phyloP scores from a whole-genome alignment of 2,329 filamentous ascomycete genomes.

The Colletotrichum cereale region DNA sequence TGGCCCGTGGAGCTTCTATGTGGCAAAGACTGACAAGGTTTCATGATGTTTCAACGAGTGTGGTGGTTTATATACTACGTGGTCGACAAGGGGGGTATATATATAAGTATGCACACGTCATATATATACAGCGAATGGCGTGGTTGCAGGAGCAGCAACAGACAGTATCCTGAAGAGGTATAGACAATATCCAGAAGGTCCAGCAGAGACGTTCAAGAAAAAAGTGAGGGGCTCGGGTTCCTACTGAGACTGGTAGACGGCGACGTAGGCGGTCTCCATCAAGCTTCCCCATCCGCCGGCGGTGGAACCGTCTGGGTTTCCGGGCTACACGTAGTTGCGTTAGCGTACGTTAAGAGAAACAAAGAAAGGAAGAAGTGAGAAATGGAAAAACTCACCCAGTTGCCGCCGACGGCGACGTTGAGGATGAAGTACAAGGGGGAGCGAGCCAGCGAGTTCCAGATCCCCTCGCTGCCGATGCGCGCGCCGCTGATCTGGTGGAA shows the following conservation, averaged over 20 bases:
- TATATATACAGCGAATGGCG: conserved; percentile 26
- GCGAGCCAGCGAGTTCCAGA: conserved; percentile 59
- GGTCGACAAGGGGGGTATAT: conserved; percentile 20
- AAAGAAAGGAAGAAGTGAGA: neutral
- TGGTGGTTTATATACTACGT: neutral
- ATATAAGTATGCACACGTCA: conserved; percentile 19
- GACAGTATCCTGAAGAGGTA: neutral
- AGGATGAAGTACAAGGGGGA: conserved; percentile 60
- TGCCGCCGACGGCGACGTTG: conserved; percentile 62
- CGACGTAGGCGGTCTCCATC: conserved; percentile 57
- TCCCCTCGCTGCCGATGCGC: conserved; percentile 53
- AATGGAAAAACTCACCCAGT: conserved; percentile 51
- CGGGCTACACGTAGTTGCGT: conserved; percentile 44
- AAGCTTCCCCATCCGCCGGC: conserved; percentile 54
- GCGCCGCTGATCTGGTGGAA: conserved; percentile 59
- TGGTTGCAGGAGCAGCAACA: conserved; percentile 12
- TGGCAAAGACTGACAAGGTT: neutral
- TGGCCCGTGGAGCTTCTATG: neutral
- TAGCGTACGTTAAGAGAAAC: neutral
- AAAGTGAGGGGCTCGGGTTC: neutral
- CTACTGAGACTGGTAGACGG: conserved; percentile 50
- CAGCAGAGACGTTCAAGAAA: neutral
- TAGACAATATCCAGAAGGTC: neutral
- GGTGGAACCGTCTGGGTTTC: conserved; percentile 50
- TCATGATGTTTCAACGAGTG: neutral